Evolutionary conservation across 2,329 filamentous ascomycete genomes (phyloP).

Genomic region (Knoxdaviesia capensis): DNA sequence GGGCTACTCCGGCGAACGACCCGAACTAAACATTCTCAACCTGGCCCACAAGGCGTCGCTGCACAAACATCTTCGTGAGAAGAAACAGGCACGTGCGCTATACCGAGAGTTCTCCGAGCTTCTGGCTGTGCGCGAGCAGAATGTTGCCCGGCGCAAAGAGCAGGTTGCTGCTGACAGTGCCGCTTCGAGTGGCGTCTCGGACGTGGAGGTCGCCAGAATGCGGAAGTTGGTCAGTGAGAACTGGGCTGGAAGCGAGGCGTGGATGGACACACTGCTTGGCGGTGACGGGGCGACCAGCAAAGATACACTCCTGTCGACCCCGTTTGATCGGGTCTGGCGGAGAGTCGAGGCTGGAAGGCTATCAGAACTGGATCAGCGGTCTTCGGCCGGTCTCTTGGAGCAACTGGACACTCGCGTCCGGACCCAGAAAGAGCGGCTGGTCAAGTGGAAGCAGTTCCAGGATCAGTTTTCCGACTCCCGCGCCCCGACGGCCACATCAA

Average conservation of each 20-base stretch:
- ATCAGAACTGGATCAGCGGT: constrained; percentile 30
- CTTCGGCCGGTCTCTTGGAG: constrained; percentile 34
- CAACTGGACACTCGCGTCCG: constrained; percentile 50
- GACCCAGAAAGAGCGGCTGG: constrained; percentile 45
- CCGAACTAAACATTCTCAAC: constrained; percentile 41
- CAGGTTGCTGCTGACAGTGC: constrained; percentile 13
- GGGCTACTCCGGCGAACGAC: constrained; percentile 33
- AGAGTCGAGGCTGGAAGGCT: constrained; percentile 39
- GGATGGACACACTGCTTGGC: constrained; percentile 50
- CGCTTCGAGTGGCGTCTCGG: constrained; percentile 14
- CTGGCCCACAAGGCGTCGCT: constrained; percentile 56
- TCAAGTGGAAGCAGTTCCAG: constrained; percentile 53
- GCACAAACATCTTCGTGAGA: constrained; percentile 33
- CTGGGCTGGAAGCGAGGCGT: constrained; percentile 60
- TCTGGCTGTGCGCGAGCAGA: constrained; percentile 40
- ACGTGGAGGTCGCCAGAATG: constrained; percentile 25
- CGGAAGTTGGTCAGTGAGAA: constrained; percentile 45
- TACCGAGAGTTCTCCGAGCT: constrained; percentile 45
- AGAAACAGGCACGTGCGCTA: constrained; percentile 33
- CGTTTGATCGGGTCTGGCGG: constrained; percentile 54
- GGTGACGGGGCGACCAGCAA: constrained; percentile 37
- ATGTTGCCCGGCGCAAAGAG: constrained; percentile 33
- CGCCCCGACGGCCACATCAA: too few species aligned
- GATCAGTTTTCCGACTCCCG: constrained; percentile 18
- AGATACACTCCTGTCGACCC: constrained; percentile 42